A percentile compares a stretch with the other conserved stretches of the same genome.
Conservation (phyloP, 2,329 filamentous ascomycete species). For the Hypoxylon sp. region DNA sequence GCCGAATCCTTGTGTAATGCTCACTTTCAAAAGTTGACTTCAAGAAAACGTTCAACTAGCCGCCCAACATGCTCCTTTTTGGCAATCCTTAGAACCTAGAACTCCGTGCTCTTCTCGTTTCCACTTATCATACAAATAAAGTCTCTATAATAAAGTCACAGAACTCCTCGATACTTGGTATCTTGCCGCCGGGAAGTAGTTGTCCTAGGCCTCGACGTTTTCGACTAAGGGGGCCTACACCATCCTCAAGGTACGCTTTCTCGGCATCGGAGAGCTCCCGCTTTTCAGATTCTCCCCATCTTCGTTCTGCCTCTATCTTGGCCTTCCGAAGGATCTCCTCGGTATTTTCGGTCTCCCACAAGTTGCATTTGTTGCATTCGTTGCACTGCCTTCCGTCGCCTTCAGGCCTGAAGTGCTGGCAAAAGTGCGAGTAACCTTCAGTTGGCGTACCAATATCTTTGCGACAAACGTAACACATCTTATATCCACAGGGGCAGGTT, state of each 20-base stretch:
- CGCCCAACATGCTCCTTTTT: constrained; percentile 31
- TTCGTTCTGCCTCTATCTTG: constrained; percentile 77
- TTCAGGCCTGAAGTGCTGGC: constrained; percentile 90
- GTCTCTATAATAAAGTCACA: constrained; percentile 53
- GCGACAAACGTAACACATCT: constrained; percentile 98
- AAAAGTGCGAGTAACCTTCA: constrained; percentile 94
- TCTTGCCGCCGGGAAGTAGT: constrained; percentile 42
- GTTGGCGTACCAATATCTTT: constrained; percentile 73
- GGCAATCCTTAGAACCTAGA: constrained; percentile 21
- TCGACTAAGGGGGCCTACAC: constrained; percentile 53
- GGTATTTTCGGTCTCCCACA: constrained; percentile 82
- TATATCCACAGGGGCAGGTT: constrained; percentile 94
- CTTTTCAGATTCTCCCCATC: constrained; percentile 78
- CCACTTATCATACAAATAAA: constrained; percentile 49
- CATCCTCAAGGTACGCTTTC: constrained; percentile 70
- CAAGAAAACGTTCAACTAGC: constrained; percentile 4
- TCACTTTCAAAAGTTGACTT: constrained; percentile 25
- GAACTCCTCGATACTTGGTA: constrained; percentile 52
- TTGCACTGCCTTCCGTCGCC: constrained; percentile 79
- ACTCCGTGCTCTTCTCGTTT: constrained; percentile 17
- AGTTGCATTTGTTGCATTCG: constrained; percentile 85
- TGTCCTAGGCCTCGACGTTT: constrained; percentile 33
- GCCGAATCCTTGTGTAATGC: constrained; percentile 35
- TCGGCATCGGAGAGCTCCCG: constrained; percentile 69
- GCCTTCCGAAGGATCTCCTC: constrained; percentile 78